Conservation (phyloP, 495 filamentous ascomycete species). For the Aspergillus wentii region DNA sequence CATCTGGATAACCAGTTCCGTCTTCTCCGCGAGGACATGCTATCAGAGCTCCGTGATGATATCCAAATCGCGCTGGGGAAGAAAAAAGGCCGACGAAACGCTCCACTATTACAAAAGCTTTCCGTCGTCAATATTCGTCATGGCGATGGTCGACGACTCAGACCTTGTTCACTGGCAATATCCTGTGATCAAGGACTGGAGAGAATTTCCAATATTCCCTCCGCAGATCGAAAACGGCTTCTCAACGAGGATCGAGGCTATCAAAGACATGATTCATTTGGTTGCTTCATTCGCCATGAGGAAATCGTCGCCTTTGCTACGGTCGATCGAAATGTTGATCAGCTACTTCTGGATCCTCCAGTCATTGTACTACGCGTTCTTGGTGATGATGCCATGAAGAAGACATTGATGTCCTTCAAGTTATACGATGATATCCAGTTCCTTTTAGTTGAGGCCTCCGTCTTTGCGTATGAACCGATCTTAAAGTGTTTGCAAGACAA, state of each 20-base stretch:
- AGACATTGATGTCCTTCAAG: slow-evolving; percentile 34
- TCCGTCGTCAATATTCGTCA: slow-evolving; percentile 23
- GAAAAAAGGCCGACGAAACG: slow-evolving; percentile 36
- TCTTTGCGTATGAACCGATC: slow-evolving; percentile 72
- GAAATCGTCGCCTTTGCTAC: slow-evolving; percentile 59
- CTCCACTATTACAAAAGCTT: slow-evolving; percentile 21
- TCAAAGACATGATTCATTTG: slow-evolving; percentile 57
- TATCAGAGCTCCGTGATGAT: slow-evolving; percentile 60
- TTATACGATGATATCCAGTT: slow-evolving; percentile 28
- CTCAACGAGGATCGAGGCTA: slow-evolving; percentile 44
- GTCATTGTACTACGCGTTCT: slow-evolving; percentile 49
- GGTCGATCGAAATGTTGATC: slow-evolving; percentile 53
- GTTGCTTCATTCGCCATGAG: slow-evolving; percentile 47
- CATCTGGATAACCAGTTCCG: slow-evolving; percentile 80
- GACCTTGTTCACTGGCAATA: slow-evolving; percentile 42
- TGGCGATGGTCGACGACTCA: slow-evolving; percentile 15
- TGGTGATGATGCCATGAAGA: slow-evolving; percentile 36
- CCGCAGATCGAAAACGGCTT: slow-evolving; percentile 35
- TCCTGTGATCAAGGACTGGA: slow-evolving; percentile 40
- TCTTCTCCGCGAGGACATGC: slow-evolving; percentile 69
- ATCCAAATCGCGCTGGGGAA: slow-evolving; percentile 37
- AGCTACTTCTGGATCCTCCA: slow-evolving; percentile 40
- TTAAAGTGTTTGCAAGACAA: slow-evolving; percentile 55
- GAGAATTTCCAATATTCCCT: slow-evolving; percentile 24
- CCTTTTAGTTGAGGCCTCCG: slow-evolving; percentile 57